Evolutionary conservation across 257 asterid species (phyloP), one percentile per base, ranked within the genome.

Genomic region (Petrea volubilis): DNA sequence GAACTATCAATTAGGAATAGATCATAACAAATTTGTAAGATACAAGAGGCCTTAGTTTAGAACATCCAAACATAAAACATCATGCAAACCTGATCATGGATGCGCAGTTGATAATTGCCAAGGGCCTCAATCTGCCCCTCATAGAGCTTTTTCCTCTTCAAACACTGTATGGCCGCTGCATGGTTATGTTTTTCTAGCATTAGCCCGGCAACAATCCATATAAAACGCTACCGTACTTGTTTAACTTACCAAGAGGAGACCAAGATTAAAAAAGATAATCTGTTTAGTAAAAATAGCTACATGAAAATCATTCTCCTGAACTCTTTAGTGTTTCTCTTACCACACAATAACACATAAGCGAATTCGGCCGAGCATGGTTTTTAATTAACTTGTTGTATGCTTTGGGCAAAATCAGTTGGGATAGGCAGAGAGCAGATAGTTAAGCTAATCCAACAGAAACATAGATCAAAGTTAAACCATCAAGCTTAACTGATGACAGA

Each of bases 101-200:
- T 81, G 62, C 96, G 92, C 76, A 88, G 74, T 67, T 88, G 90
- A 73, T 77, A 86, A 79, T 80, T 82, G 10, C 81, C 87, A 47
- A 86, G 87, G 70, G 79, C 82, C 67, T 81, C 92, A 50, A 86
- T 83, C 76, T 88, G 88, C 60, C 84, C 88, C 62, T 88, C 95
- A 10, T 84, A 88, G 1, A 86, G 82, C 77, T 63, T 79, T 74
- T 88, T 88, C 77, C 86, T 84, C 84, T 88, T 88, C 81, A 88
- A 82, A 76, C 90, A 86, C 66, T 88, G 95, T 49, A 86, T 80
- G 44, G 92, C 95, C 64, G 88, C 95, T 88, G 84, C 83, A 76
- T 12, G 21, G 60, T 36, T 50, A 9, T 8, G 23, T 29, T 44
- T 15, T 62, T 27, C 10, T 7, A 41, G 38, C 73, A 58, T 46